A percentile compares a stretch with the other conserved stretches of the same genome.
These are phyloP conservation scores for Coemansia sp. DNA, from an alignment of 192 early-diverging fungal species.

Conservation along the genomic window DNA sequence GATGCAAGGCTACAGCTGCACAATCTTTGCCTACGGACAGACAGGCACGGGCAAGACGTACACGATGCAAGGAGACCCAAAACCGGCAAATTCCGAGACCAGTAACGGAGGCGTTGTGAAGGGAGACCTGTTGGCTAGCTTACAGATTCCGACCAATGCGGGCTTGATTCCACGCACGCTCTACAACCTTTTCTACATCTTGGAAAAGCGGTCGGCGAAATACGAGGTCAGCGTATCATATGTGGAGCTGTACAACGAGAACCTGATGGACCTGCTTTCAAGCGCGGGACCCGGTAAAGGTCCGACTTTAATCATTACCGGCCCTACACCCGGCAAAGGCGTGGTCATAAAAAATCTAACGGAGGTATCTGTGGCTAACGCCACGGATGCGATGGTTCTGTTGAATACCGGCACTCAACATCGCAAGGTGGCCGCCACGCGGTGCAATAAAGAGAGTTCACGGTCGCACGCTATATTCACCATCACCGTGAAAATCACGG, in stretches of 20 bases:
- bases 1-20: conserved; percentile 73
- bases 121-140: conserved; percentile 10
- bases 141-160: conserved; percentile 54
- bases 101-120: neutral
- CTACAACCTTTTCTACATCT: conserved; percentile 71
- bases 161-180: conserved; percentile 93
- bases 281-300: conserved; percentile 2
- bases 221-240: conserved; percentile 85
- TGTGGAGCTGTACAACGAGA: conserved; percentile 95
- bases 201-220: conserved; percentile 71
- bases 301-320: conserved; percentile 66
- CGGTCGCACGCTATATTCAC: conserved; percentile 94
- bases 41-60: conserved; percentile 96
- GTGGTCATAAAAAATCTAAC: conserved; percentile 83
- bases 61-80: conserved; percentile 94
- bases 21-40: conserved; percentile 84
- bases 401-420: conserved; percentile 73
- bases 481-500: conserved; percentile 86
- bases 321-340: conserved; percentile 67
- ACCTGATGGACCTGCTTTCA: conserved; percentile 81
- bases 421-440: conserved; percentile 80
- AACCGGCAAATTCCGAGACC: conserved; percentile 20
- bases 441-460: conserved; percentile 89
- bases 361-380: conserved; percentile 73
- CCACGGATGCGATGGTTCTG: conserved; percentile 70